Conservation (phyloP, 2,329 filamentous ascomycete genomes). For the Drechmeria coniospora region DNA sequence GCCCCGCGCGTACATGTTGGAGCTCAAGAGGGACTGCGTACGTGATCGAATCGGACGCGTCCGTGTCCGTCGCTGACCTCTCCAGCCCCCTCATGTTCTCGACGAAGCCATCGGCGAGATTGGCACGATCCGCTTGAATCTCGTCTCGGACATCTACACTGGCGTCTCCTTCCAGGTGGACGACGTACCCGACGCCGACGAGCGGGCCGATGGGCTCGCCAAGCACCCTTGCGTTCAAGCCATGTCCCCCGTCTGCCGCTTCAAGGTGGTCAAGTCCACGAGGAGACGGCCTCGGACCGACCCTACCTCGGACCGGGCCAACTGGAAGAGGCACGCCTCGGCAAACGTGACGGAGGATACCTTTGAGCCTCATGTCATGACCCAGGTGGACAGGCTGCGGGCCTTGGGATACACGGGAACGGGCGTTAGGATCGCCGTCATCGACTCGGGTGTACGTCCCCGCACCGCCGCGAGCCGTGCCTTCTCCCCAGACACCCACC, state of each 20-base stretch:
- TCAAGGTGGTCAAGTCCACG: slow-evolving; percentile 28
- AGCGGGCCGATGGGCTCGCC: slow-evolving; percentile 24
- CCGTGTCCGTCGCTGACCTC: background rate
- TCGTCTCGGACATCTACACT: slow-evolving; percentile 35
- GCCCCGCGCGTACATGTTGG: slow-evolving; percentile 7
- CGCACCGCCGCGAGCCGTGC: too few species aligned
- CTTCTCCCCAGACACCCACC: too few species aligned
- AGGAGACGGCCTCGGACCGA: slow-evolving; percentile 25
- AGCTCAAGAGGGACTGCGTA: slow-evolving; percentile 10
- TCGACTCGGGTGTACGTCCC: slow-evolving; percentile 35
- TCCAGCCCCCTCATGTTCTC: too few species aligned
- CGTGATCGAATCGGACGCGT: slow-evolving; percentile 9
- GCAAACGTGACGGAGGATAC: slow-evolving; percentile 15
- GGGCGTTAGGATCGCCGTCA: slow-evolving; percentile 35
- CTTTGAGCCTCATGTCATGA: slow-evolving; percentile 36
- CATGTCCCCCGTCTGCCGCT: slow-evolving; percentile 30
- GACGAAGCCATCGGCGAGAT: slow-evolving; percentile 9
- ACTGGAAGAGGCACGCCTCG: too few species aligned
- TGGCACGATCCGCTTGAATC: slow-evolving; percentile 28
- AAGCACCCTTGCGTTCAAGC: slow-evolving; percentile 28
- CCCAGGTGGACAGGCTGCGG: slow-evolving; percentile 36
- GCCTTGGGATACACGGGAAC: slow-evolving; percentile 31
- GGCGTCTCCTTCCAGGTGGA: slow-evolving; percentile 37
- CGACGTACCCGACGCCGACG: slow-evolving; percentile 25
- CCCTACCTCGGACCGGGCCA: slow-evolving; percentile 9